Conservation (phyloP, 2,329 filamentous ascomycete genomes). For the Calonectria leucothoes region DNA sequence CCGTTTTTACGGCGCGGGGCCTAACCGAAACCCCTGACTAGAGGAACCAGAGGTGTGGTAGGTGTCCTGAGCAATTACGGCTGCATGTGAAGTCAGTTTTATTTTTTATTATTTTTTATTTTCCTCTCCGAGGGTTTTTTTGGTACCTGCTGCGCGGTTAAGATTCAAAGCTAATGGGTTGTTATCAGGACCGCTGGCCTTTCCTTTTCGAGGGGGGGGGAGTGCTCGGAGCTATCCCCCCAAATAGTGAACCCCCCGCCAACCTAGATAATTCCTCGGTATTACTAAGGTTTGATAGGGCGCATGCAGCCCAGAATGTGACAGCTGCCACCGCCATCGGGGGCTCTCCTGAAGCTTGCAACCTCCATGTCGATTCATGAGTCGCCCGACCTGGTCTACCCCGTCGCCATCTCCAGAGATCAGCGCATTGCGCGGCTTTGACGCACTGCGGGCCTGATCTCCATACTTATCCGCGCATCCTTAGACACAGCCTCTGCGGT, state of each 20-base stretch:
- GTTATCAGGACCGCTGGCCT: neutral
- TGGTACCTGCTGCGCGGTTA: neutral
- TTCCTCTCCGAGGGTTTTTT: neutral
- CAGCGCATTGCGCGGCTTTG: constrained; percentile 6
- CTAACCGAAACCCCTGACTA: neutral
- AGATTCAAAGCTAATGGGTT: neutral
- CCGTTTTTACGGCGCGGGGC: neutral
- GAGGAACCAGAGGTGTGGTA: neutral
- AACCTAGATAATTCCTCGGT: constrained; percentile 1
- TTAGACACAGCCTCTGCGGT: neutral
- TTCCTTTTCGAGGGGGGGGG: too few relatives aligned
- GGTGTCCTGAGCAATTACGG: constrained; percentile 1
- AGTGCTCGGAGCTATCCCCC: neutral
- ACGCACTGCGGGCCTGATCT: neutral
- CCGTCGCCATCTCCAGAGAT: neutral
- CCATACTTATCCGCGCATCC: constrained; percentile 1
- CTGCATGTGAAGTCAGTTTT: neutral
- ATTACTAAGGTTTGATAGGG: constrained; percentile 15
- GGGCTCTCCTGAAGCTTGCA: constrained; percentile 1
- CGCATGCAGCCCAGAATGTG: neutral
- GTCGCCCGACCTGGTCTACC: neutral
- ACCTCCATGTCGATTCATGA: constrained; percentile 2
- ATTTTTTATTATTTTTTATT: neutral
- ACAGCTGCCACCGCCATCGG: constrained; percentile 1
- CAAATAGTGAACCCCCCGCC: constrained; percentile 9